phyloP scores from a whole-genome alignment of 768 basidiomycete genomes.

The Collybia sordida region DNA sequence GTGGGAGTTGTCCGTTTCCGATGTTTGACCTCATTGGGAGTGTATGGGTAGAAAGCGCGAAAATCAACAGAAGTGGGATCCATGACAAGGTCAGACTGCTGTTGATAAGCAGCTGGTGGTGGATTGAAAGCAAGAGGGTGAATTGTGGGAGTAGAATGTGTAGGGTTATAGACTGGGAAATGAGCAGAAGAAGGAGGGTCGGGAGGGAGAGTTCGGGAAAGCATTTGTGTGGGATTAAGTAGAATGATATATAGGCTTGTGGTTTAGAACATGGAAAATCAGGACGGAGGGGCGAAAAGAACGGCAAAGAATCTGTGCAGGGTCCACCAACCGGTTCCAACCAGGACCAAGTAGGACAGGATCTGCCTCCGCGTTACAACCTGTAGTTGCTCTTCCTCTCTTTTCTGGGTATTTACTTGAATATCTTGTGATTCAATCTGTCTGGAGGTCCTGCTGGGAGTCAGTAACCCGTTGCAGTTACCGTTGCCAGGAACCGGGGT shows the following conservation, averaged over 20 bases:
- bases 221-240: slow-evolving; percentile 22
- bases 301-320: slow-evolving; percentile 18
- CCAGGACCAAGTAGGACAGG: slow-evolving; percentile 14
- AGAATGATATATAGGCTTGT: slow-evolving; percentile 17
- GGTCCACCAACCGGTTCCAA: slow-evolving; percentile 7
- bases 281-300: slow-evolving; percentile 20
- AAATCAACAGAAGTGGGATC: slow-evolving; percentile 77
- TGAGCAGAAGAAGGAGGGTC: slow-evolving; percentile 13
- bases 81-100: slow-evolving; percentile 31
- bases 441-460: too few species aligned
- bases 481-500: slow-evolving; percentile 26
- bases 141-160: slow-evolving; percentile 15
- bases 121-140: slow-evolving; percentile 21
- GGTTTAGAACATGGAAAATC: slow-evolving; percentile 22
- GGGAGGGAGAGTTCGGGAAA: slow-evolving; percentile 22
- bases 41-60: slow-evolving; percentile 84
- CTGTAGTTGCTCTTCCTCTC: background rate
- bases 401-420: too few species aligned
- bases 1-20: slow-evolving; percentile 84
- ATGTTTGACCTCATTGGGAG: slow-evolving; percentile 93
- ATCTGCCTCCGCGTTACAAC: slow-evolving; percentile 16
- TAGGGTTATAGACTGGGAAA: slow-evolving; percentile 11
- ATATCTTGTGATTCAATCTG: too few species aligned
- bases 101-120: slow-evolving; percentile 30
- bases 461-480: too few species aligned